Evolutionary conservation across 1,139 yeast genomes (phyloP), one percentile per base, ranked within the genome.

Genomic region (Protomyces gravidus): DNA sequence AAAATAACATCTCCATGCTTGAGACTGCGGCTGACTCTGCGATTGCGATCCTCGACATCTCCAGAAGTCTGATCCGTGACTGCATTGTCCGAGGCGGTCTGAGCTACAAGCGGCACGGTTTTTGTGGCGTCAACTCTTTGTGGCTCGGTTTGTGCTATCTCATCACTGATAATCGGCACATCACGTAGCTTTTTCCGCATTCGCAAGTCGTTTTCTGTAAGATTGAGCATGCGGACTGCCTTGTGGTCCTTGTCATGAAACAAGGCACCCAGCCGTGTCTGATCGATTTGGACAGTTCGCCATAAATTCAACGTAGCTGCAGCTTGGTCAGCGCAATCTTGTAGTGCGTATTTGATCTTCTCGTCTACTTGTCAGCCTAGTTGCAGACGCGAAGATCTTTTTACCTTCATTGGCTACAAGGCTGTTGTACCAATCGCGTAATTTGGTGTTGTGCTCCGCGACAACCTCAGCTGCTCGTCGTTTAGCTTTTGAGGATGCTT

Each of bases 1-100:
- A 75, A 76, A 27, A 88, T 85, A 58, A 78, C 79, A 68, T 88
- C 96, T n/a, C 87, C 86, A 61, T 81, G 78, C 66, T 75, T 83
- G 55, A 88, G 72, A 65, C 86, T 80, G 61, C 90, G 76, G 28
- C 87, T 72, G 0, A 88, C 85, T 67, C 84, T 84, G 59, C 95
- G 73, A 68, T 87, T 86, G 65, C 81, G 82, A 68, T 86, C 94
- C 63, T 84, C 88, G 60, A 80, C 84, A 65, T 76, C 78, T 0
- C 72, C 71, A n/a, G n/a, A n/a, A 13, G 36, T 5, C 13, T 5
- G 36, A 30, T 30, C 36, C 5, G 36, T 13, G 15, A 30, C n/a
- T 15, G 7, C 15, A 30, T 30, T 30, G n/a, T 7, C 36, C n/a
- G 36, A 30, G n/a, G 36, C 15, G 5, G 36, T 15, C 15, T 5